Percentiles rank a stretch among this genome's conserved stretches.
Conservation (phyloP, 176 grass and related monocot species). For the Olyra latifolia region DNA sequence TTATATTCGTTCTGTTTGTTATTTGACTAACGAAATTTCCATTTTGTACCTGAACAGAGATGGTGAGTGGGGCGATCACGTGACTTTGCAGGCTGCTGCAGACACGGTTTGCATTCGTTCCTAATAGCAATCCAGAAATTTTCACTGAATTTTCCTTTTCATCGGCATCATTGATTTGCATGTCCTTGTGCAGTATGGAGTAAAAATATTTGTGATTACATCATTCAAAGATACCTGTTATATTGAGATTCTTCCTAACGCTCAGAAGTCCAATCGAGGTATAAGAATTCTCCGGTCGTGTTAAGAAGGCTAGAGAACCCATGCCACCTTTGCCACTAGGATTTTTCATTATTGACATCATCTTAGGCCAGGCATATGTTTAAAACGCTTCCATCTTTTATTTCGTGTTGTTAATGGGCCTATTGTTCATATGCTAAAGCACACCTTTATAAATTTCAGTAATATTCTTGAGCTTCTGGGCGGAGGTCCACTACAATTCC, state of each 20-base stretch:
- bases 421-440: neutral
- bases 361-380: neutral
- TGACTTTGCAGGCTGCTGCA: conserved; percentile 67
- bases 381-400: neutral
- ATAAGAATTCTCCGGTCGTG: neutral
- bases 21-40: conserved; percentile 16
- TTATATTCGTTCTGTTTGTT: neutral
- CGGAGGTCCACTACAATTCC: conserved; percentile 78
- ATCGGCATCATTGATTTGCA: conserved; percentile 9
- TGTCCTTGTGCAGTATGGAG: conserved; percentile 60
- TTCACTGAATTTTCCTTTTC: neutral
- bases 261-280: conserved; percentile 71
- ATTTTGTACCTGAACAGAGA: conserved; percentile 29
- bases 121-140: neutral
- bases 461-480: conserved; percentile 80
- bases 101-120: conserved; percentile 44
- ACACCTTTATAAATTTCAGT: conserved; percentile 31
- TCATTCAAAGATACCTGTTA: conserved; percentile 82
- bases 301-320: neutral
- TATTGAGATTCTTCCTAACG: conserved; percentile 64
- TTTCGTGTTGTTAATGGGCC: neutral
- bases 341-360: neutral
- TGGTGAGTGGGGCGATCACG: conserved; percentile 72
- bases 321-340: neutral
- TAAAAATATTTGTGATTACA: conserved; percentile 85